Conservation (phyloP, 805 yeast species). For the Candida sonorensis region DNA sequence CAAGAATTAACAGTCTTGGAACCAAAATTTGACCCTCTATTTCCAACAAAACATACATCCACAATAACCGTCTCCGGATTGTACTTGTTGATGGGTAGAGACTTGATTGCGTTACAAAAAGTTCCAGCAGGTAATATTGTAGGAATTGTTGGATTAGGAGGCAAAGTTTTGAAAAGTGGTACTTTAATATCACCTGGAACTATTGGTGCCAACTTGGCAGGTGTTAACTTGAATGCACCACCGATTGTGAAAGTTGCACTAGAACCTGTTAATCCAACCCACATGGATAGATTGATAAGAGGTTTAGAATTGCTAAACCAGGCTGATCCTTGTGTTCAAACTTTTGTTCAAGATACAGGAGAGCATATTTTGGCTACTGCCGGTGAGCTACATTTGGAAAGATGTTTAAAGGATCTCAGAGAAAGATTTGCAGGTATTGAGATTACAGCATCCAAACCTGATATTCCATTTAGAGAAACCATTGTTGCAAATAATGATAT, state of each 20-base stretch:
- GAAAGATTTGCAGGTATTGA: conserved; percentile 92
- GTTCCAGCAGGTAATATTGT: conserved; percentile 96
- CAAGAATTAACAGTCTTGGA: conserved; percentile 71
- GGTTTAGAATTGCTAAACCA: conserved; percentile 76
- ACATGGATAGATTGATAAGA: conserved; percentile 63
- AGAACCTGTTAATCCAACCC: conserved; percentile 87
- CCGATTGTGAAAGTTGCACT: conserved; percentile 93
- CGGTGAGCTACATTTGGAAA: conserved; percentile 92
- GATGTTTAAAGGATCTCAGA: conserved; percentile 84
- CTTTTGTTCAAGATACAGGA: conserved; percentile 81
- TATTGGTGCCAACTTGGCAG: conserved; percentile 70
- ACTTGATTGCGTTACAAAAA: conserved; percentile 62
- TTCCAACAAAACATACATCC: conserved; percentile 47
- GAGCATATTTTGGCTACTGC: conserved; percentile 93
- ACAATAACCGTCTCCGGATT: conserved; percentile 60
- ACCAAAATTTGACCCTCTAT: conserved; percentile 75
- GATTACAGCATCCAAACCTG: conserved; percentile 81
- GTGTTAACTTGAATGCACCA: conserved; percentile 65
- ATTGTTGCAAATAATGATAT: conserved; percentile 42
- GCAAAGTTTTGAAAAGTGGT: conserved; percentile 77
- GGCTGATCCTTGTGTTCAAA: conserved; percentile 93
- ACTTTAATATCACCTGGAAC: conserved; percentile 58
- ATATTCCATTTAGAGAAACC: conserved; percentile 91
- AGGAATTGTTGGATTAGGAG: conserved; percentile 88
- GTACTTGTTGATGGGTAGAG: conserved; percentile 88